Conservation (phyloP, 2,329 filamentous ascomycete species). For the Magnaporthiopsis rhizophila region DNA sequence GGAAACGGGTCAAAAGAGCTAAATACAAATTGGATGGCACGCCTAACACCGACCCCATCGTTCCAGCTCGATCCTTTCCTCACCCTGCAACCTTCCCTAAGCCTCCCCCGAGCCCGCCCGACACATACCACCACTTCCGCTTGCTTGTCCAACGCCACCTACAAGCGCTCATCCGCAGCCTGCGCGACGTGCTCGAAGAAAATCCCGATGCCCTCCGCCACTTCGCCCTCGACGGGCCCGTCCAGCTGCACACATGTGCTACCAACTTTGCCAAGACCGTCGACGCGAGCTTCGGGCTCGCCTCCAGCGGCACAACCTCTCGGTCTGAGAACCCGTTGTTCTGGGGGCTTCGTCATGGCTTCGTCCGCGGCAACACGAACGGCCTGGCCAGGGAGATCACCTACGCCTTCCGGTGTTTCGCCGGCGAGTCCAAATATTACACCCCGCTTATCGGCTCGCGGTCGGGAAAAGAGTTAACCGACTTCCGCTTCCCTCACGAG, state of each 20-base stretch:
- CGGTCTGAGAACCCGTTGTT: slow-evolving; percentile 45
- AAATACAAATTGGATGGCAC: background rate
- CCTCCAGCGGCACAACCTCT: slow-evolving; percentile 27
- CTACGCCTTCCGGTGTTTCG: slow-evolving; percentile 60
- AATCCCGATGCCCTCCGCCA: background rate
- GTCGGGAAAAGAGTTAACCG: slow-evolving; percentile 33
- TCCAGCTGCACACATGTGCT: slow-evolving; percentile 36
- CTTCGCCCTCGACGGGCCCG: slow-evolving; percentile 28
- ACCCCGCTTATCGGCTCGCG: slow-evolving; percentile 45
- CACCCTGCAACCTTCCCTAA: background rate
- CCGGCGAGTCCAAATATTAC: slow-evolving; percentile 46
- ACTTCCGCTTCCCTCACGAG: slow-evolving; percentile 81
- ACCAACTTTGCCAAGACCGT: slow-evolving; percentile 37
- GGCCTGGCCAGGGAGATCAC: slow-evolving; percentile 52
- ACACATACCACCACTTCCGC: slow-evolving; percentile 20
- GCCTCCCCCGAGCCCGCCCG: background rate
- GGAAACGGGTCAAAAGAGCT: background rate
- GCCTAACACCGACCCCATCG: no score
- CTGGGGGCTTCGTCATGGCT: slow-evolving; percentile 51
- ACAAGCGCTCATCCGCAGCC: slow-evolving; percentile 22
- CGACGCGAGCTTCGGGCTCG: slow-evolving; percentile 35
- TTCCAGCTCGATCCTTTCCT: no score
- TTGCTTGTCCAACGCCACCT: slow-evolving; percentile 24
- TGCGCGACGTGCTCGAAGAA: slow-evolving; percentile 12
- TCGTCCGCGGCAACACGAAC: slow-evolving; percentile 40